These are phyloP conservation scores for Ophiorrhiza pumila DNA, from an alignment of 257 asterid species.

Conservation along the genomic window DNA sequence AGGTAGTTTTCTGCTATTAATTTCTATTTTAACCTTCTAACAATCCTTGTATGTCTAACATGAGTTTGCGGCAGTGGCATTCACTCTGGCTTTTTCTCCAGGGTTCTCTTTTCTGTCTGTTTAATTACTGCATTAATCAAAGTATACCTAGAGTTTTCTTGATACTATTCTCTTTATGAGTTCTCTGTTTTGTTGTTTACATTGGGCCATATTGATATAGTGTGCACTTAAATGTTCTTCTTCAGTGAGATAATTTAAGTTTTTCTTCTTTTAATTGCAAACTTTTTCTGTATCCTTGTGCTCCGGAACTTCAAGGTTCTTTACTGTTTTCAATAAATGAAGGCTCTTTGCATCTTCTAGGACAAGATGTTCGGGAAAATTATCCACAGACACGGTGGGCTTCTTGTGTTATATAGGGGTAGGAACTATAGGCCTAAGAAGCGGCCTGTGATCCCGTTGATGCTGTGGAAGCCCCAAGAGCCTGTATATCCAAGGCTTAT, in stretches of 20 bases:
- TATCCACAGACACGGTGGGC: constrained; percentile 74
- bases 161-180: not conserved
- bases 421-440: constrained; percentile 57
- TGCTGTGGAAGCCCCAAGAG: constrained; percentile 97
- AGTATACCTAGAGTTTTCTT: not conserved
- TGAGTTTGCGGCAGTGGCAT: not conserved
- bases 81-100: not conserved
- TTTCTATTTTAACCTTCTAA: not conserved
- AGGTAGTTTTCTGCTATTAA: constrained; percentile 45
- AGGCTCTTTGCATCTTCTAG: constrained; percentile 52
- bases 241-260: not conserved
- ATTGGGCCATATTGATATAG: not conserved
- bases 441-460: constrained; percentile 68
- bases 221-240: not conserved
- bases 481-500: constrained; percentile 91
- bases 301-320: not conserved
- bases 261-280: not conserved
- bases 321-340: too few relatives aligned
- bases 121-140: not conserved
- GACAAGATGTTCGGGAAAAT: constrained; percentile 85
- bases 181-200: not conserved
- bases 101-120: not conserved
- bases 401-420: constrained; percentile 69
- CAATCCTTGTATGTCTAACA: not conserved
- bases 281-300: not conserved